phyloP scores from a whole-genome alignment of 2,329 filamentous ascomycete species.

The Calycina marina region DNA sequence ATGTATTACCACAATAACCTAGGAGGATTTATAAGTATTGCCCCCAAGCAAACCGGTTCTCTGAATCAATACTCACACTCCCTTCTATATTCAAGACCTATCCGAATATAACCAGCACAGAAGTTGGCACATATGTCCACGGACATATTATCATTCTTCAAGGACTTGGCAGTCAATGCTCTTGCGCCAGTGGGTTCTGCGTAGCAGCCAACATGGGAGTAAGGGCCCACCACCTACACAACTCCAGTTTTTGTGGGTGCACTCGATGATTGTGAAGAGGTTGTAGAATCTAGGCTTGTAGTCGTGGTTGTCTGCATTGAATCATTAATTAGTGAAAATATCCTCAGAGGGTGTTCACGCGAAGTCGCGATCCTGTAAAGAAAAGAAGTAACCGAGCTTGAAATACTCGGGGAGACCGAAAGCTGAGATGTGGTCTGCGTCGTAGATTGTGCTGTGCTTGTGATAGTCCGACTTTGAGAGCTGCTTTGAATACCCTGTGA shows the following conservation, averaged over 20 bases:
- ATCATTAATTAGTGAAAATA: no score
- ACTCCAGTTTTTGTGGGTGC: conserved; percentile 9
- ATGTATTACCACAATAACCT: conserved; percentile 21
- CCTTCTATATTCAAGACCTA: conserved; percentile 21
- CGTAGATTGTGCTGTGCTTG: no score
- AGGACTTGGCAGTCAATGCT: conserved; percentile 11
- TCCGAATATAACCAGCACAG: conserved; percentile 12
- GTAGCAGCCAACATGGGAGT: conserved; percentile 23
- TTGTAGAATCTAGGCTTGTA: background rate
- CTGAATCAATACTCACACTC: conserved; percentile 3
- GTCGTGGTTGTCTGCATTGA: no score
- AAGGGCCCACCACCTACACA: conserved; percentile 10
- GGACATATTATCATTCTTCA: conserved; percentile 10
- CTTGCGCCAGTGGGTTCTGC: conserved; percentile 15
- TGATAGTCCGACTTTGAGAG: no score
- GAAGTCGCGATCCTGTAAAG: no score
- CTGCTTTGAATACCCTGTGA: no score
- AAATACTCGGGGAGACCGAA: no score
- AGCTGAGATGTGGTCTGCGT: no score
- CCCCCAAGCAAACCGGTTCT: background rate
- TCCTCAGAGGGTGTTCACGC: no score
- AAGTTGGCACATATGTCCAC: conserved; percentile 13
- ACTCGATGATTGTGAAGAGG: background rate
- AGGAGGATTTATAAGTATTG: conserved; percentile 12
- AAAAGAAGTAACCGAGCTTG: no score